Percentiles rank a stretch among this genome's conserved stretches.
These are phyloP conservation scores for Penicillium lagena DNA, from an alignment of 495 filamentous ascomycete genomes.

Conservation along the genomic window DNA sequence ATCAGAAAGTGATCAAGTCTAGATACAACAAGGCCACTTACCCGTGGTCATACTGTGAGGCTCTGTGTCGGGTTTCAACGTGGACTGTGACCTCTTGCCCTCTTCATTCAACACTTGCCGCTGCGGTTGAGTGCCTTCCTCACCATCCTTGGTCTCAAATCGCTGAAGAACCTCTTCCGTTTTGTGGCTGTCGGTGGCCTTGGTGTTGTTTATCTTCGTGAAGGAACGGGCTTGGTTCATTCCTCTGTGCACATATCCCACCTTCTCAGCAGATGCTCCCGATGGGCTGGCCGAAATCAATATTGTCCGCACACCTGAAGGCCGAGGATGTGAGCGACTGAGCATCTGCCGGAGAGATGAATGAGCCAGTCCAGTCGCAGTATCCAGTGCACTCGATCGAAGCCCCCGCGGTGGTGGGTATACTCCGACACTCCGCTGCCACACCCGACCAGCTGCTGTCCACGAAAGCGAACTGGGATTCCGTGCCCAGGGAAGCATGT, in stretches of 20 bases:
- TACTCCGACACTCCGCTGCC: no score
- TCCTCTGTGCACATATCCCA: neutral
- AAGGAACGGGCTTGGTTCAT: constrained; percentile 11
- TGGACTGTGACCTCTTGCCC: constrained; percentile 19
- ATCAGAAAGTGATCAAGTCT: constrained; percentile 1
- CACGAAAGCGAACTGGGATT: no score
- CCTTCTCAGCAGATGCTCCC: no score
- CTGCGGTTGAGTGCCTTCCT: constrained; percentile 4
- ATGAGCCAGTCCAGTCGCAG: no score
- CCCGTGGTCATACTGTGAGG: constrained; percentile 60
- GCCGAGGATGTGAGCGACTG: no score
- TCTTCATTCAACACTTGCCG: constrained; percentile 4
- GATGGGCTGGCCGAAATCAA: no score
- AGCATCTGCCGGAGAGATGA: no score
- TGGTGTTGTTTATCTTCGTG: constrained; percentile 12
- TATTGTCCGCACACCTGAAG: no score
- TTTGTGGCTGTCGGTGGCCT: constrained; percentile 11
- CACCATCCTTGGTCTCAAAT: constrained; percentile 6
- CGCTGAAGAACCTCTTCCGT: constrained; percentile 17
- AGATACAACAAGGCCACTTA: constrained; percentile 14
- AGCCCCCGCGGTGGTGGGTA: no score
- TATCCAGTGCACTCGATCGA: no score
- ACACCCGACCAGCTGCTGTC: no score
- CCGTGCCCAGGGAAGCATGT: no score
- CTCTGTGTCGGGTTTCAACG: constrained; percentile 39